Evolutionary conservation across 805 yeast genomes (phyloP).

Genomic region (Saturnispora halmiae): DNA sequence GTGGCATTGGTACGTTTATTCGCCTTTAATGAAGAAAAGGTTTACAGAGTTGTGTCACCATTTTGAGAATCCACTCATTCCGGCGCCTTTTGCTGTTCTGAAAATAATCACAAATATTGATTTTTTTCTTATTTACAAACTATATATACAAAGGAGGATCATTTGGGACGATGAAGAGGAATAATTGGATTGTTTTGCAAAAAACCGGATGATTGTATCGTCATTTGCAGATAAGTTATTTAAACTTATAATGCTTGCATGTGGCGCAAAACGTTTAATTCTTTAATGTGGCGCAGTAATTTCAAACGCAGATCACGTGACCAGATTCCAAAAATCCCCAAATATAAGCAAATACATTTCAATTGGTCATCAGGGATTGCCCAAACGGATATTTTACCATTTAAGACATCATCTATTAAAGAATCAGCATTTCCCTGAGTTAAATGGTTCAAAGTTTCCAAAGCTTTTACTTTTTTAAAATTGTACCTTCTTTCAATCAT

Average conservation of each 20-base stretch:
- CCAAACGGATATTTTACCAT: neutral
- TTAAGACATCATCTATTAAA: neutral
- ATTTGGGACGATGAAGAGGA: too few relatives aligned
- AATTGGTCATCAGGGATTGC: neutral
- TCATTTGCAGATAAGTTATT: neutral
- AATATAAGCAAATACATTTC: neutral
- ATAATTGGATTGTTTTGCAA: too few relatives aligned
- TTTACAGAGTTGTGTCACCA: neutral
- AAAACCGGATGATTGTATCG: neutral
- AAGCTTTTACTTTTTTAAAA: neutral
- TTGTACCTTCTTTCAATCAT: slow-evolving; percentile 6
- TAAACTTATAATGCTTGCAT: neutral
- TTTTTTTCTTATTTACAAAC: too few relatives aligned
- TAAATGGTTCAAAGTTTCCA: neutral
- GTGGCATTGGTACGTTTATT: slow-evolving; percentile 9
- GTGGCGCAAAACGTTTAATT: slow-evolving; percentile 9
- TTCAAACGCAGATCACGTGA: slow-evolving; percentile 8
- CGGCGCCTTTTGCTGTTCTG: neutral
- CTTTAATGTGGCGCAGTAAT: slow-evolving; percentile 10
- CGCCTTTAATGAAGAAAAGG: neutral
- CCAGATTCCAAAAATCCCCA: neutral
- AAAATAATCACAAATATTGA: slow-evolving; percentile 1
- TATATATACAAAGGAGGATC: too few relatives aligned
- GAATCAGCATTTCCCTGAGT: neutral
- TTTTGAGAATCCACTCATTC: neutral